Base-by-base conservation (phyloP, 176 grass and related monocot species). In the Bolboschoenus planiculmis region DNA sequence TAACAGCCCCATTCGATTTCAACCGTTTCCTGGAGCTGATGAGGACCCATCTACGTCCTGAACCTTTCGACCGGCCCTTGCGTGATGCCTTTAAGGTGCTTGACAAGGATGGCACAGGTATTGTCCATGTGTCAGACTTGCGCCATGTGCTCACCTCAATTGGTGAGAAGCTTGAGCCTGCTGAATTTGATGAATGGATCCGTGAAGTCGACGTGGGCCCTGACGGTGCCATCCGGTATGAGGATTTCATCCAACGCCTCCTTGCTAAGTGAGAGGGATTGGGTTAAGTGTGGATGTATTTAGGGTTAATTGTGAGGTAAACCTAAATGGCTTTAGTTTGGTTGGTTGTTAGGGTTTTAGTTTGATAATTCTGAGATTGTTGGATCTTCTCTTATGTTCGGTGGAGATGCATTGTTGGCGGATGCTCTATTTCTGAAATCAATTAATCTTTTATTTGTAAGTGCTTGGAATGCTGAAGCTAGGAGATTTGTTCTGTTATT, bases 1-100 rank as follows among this genome's bases (percentile, higher is more conserved):
- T 50, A 46, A 57, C 83, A 83, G 76, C 83, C 2, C 87, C 88
- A 20, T 86, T 86, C 43, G 84, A 86, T 64, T 86, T 89, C 84
- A 65, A 65, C 43, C 88, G 84, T 16, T 89, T 89, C 57, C 84
- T 89, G 24, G 82, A 85, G 1, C 82, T 88, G 31, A 88, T 88
- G 87, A 67, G 48, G 29, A 27, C 71, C n/a, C 35, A 89, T 56
- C 78, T 79, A 51, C 83, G 67, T 10, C 66, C 83, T 1, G 83
- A 85, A 59, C 79, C 88, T 9, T 89, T 89, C 24, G 88, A 86
- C 48, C 42, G 67, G 43, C 84, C 78, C 30, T 62, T 86, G 36
- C 78, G 84, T 18, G 84, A 89, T 10, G 88, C 83, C 65, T 89
- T 85, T 55, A 80, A 81, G 57, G 84, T 86, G 21, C 84, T 85